Percentiles rank a stretch among this genome's conserved stretches.
phyloP scores from a whole-genome alignment of 371 early-diverging fungal species.

The Mortierella sp. region DNA sequence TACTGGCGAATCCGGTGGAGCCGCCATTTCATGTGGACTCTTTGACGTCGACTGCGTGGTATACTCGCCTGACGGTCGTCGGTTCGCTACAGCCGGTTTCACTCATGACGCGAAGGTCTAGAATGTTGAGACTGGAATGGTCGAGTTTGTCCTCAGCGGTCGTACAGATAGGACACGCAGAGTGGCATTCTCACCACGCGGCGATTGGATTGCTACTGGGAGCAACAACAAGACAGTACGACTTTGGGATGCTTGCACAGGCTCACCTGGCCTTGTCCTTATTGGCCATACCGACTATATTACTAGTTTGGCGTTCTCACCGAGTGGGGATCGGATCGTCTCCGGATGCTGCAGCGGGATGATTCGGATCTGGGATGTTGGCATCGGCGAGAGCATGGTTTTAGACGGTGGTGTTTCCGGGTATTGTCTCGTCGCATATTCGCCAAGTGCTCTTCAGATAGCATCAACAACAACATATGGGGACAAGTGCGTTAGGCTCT shows the following conservation, averaged over 20 bases:
- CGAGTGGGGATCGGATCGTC: constrained; percentile 4
- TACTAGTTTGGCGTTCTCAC: background rate
- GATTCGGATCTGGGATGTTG: constrained; percentile 1
- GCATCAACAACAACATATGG: background rate
- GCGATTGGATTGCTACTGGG: background rate
- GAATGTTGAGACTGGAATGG: too few relatives aligned
- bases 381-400: background rate
- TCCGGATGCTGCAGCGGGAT: background rate
- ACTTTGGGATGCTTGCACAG: background rate
- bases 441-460: background rate
- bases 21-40: background rate
- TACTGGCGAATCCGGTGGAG: background rate
- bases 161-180: background rate
- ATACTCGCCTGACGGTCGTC: background rate
- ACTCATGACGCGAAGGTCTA: too few relatives aligned
- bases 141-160: background rate
- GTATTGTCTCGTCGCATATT: background rate
- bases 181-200: background rate
- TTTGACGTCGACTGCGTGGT: background rate
- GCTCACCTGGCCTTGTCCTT: background rate
- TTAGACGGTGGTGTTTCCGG: background rate
- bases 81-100: background rate
- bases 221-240: constrained; percentile 15
- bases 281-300: background rate
- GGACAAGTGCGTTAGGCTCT: constrained; percentile 2